These are phyloP conservation scores for Maudiozyma humilis DNA, from an alignment of 1,139 yeast species.

Conservation along the genomic window DNA sequence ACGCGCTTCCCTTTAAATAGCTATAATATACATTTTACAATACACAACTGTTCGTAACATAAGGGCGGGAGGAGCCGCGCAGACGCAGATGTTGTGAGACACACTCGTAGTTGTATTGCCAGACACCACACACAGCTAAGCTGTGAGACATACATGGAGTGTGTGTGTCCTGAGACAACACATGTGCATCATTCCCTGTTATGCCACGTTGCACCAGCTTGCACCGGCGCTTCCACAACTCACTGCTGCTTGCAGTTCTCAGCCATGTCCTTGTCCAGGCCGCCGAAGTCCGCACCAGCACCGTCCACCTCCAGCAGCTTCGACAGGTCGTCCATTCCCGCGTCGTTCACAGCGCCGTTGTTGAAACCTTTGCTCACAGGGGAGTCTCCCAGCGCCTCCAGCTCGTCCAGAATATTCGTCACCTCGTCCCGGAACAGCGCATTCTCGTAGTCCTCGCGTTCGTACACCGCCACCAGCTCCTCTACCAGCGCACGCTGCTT, in stretches of 20 bases:
- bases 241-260: slow-evolving; percentile 35
- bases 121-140: too few relatives aligned
- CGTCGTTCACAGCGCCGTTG: slow-evolving; percentile 37
- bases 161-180: too few relatives aligned
- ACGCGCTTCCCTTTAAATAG: too few relatives aligned
- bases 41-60: not conserved
- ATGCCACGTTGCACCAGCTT: too few relatives aligned
- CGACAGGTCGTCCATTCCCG: slow-evolving; percentile 18
- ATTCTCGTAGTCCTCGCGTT: slow-evolving; percentile 46
- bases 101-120: too few relatives aligned
- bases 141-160: too few relatives aligned
- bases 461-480: slow-evolving; percentile 50
- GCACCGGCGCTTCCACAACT: not conserved
- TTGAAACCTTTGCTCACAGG: slow-evolving; percentile 41
- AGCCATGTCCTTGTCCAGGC: slow-evolving; percentile 28
- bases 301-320: slow-evolving; percentile 25
- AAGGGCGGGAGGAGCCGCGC: too few relatives aligned
- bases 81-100: too few relatives aligned
- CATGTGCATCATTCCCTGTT: too few relatives aligned
- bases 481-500: slow-evolving; percentile 48
- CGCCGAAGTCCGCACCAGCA: slow-evolving; percentile 41
- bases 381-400: slow-evolving; percentile 82
- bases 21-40: not conserved
- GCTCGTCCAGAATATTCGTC: slow-evolving; percentile 51
- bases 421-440: slow-evolving; percentile 48